These are phyloP conservation scores for Morella rubra DNA, from an alignment of 306 rosid species.

Conservation along the genomic window DNA sequence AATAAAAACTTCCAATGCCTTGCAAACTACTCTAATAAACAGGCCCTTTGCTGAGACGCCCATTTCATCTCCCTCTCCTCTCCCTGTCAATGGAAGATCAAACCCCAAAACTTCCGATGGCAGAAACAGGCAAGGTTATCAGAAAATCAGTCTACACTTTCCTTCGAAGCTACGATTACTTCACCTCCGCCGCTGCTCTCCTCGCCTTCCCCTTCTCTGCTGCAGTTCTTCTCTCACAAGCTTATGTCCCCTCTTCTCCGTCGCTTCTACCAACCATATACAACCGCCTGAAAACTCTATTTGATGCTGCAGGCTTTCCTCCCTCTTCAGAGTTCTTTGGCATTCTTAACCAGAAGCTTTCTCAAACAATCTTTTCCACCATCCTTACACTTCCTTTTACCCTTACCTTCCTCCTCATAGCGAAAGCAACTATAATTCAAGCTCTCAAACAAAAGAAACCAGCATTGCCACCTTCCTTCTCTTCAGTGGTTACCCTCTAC, in stretches of 20 bases:
- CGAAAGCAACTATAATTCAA: conserved; percentile 64
- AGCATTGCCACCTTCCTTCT: conserved; percentile 35
- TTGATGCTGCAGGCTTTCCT: conserved; percentile 82
- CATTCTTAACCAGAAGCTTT: conserved; percentile 65
- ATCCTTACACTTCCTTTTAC: conserved; percentile 74
- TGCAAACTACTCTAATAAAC: conserved; percentile 24
- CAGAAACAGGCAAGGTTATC: conserved; percentile 50
- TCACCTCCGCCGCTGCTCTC: conserved; percentile 62
- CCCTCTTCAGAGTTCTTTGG: conserved; percentile 57
- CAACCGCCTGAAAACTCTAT: conserved; percentile 53
- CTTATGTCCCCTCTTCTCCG: conserved; percentile 43
- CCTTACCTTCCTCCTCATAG: conserved; percentile 65
- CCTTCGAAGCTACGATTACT: conserved; percentile 72
- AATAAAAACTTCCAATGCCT: conserved; percentile 30
- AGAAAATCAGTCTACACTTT: conserved; percentile 70
- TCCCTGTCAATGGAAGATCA: conserved; percentile 33
- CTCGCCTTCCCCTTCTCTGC: conserved; percentile 77
- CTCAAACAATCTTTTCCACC: conserved; percentile 74
- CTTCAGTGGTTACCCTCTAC: conserved; percentile 49
- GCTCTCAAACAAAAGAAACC: conserved; percentile 50
- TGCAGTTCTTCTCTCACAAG: conserved; percentile 69
- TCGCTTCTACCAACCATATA: conserved; percentile 52
- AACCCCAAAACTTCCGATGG: conserved; percentile 52
- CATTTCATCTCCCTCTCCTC: conserved; percentile 22
- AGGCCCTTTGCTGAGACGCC: conserved; percentile 30